These are phyloP conservation scores for Pythium angustatum DNA, from an alignment of 352 stramenopile genomes.

Conservation along the genomic window DNA sequence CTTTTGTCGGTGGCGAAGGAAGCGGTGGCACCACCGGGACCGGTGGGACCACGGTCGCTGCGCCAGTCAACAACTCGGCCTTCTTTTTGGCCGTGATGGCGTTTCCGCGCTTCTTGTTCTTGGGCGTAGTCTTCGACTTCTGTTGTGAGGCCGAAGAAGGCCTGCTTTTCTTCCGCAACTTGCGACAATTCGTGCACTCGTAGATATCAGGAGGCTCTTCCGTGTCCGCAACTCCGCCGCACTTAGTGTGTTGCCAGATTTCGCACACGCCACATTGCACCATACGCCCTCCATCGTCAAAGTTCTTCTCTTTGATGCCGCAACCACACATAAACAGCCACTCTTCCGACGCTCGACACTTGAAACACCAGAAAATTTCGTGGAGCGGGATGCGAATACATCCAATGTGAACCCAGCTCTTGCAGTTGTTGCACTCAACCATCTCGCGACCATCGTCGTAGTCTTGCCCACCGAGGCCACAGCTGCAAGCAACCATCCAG, in stretches of 20 bases:
- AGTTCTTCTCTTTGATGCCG: conserved; percentile 54
- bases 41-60: conserved; percentile 23
- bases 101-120: conserved; percentile 6
- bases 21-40: conserved; percentile 8
- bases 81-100: neutral
- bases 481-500: conserved; percentile 41
- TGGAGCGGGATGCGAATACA: conserved; percentile 47
- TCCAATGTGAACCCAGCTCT: conserved; percentile 55
- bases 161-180: conserved; percentile 17
- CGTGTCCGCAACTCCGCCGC: conserved; percentile 53
- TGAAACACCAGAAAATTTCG: conserved; percentile 62
- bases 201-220: conserved; percentile 56
- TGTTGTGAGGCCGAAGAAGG: neutral
- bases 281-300: conserved; percentile 71
- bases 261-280: conserved; percentile 71
- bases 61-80: neutral
- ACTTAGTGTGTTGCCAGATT: conserved; percentile 77
- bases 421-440: conserved; percentile 44
- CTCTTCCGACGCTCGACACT: conserved; percentile 35
- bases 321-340: conserved; percentile 79
- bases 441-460: conserved; percentile 47
- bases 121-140: conserved; percentile 19
- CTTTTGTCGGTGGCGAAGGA: conserved; percentile 7
- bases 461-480: conserved; percentile 35
- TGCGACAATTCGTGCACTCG: conserved; percentile 48